Base-by-base conservation (phyloP, 2,329 filamentous ascomycete species). In the Ophiosphaerella narmari region DNA sequence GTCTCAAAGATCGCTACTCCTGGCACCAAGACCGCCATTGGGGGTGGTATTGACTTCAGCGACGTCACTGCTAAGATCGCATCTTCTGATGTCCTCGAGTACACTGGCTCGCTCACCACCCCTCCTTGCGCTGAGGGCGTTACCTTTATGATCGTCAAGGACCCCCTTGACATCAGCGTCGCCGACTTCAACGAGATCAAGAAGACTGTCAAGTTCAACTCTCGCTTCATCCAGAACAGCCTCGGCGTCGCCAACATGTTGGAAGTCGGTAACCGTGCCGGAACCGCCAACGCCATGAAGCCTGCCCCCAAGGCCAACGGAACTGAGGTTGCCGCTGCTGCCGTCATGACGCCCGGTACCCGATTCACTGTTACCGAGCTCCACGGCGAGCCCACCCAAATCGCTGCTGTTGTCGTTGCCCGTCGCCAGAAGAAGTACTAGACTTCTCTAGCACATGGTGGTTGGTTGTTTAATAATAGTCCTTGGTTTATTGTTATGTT, bases 111-210 rank as follows among this genome's bases (percentile, higher is more conserved):
- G 14, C 74, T 87, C 39, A 87, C 84, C 35, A 86, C 83, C 0
- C 84, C 85, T 16, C 84, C 84, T 4, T 86, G 84, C 71, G 75
- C 75, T 13, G 82, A 86, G 67, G 79, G 78, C 23, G 73, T 86
- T 18, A 74, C 68, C 8, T 86, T 82, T 76, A 70, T 82, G 40
- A 70, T 85, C 36, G 78, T 78, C 55, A 72, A 75, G 52, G 59
- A 80, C 48, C 77, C 78, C 33, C 64, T 85, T 3, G 66, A 69
- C 32, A 70, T 86, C 54, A 72, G 76, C 56, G 74, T 81, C 13
- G 67, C 67, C 4, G 81, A 78, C 13, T 86, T 72, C 66, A 77
- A 80, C 57, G 72, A 70, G 37, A 78, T 82, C 48, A 83, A 83
- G 68, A 70, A 65, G 26, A 75, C 85, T 26, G 70, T 72, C 43